phyloP scores from a whole-genome alignment of 495 filamentous ascomycete genomes.

The Bacidia gigantensis region DNA sequence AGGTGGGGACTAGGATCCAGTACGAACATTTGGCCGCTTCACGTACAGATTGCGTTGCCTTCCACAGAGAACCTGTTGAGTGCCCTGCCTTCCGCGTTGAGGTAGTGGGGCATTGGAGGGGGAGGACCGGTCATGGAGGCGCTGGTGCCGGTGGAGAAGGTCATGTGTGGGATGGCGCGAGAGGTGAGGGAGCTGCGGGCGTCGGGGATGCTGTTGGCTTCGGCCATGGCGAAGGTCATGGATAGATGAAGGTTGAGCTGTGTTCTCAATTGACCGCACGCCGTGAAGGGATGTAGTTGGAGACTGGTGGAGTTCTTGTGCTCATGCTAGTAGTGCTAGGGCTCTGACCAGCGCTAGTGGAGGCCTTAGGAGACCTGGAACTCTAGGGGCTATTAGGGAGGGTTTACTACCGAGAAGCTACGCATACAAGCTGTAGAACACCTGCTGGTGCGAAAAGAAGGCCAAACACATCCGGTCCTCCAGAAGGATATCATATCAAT shows the following conservation, averaged over 20 bases:
- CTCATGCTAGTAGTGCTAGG: too few species aligned
- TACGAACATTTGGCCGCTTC: slow-evolving; percentile 11
- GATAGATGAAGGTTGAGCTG: background rate
- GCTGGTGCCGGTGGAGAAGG: slow-evolving; percentile 35
- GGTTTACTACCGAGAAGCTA: too few species aligned
- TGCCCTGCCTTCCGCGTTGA: slow-evolving; percentile 34
- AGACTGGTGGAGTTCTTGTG: too few species aligned
- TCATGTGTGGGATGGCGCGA: slow-evolving; percentile 47
- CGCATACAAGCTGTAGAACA: too few species aligned
- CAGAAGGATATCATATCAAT: too few species aligned
- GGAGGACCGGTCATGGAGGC: slow-evolving; percentile 36
- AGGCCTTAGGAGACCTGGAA: too few species aligned
- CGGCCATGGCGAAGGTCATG: background rate
- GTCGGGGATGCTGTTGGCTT: slow-evolving; percentile 1
- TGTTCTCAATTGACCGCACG: too few species aligned
- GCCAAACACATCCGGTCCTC: too few species aligned
- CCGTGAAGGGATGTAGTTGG: too few species aligned
- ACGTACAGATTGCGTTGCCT: slow-evolving; percentile 44
- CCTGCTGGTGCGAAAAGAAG: too few species aligned
- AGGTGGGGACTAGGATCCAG: background rate
- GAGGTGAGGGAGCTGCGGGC: slow-evolving; percentile 39
- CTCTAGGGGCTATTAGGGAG: too few species aligned
- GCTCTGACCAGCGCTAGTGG: too few species aligned
- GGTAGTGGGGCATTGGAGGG: slow-evolving; percentile 26
- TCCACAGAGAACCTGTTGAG: slow-evolving; percentile 44